Conservation (phyloP, 805 yeast genomes). For the Ogataea trehalophila region DNA sequence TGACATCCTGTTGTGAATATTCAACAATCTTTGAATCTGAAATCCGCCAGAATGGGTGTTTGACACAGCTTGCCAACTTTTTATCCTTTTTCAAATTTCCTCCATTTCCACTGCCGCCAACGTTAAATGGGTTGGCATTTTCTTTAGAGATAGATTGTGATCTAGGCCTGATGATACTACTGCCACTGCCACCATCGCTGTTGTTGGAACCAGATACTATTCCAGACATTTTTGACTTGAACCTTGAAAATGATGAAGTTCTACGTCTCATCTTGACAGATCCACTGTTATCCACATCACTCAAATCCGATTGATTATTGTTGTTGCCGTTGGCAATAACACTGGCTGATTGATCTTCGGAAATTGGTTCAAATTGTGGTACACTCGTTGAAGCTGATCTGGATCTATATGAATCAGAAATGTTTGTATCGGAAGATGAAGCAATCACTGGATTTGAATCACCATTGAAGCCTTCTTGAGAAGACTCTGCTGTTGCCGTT, state of each 20-base stretch:
- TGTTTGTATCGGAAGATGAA: too few relatives aligned
- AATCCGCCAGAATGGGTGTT: conserved; percentile 76
- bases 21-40: conserved; percentile 74
- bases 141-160: background rate
- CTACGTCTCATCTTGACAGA: conserved; percentile 1
- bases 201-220: conserved; percentile 10
- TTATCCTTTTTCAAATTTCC: conserved; percentile 25
- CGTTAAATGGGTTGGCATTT: background rate
- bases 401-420: too few relatives aligned
- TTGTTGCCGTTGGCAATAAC: too few relatives aligned
- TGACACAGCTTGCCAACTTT: conserved; percentile 49
- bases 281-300: background rate
- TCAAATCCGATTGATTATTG: background rate
- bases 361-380: too few relatives aligned
- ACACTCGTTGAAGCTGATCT: too few relatives aligned
- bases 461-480: background rate
- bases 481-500: too few relatives aligned
- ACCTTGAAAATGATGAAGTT: conserved; percentile 12
- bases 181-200: background rate
- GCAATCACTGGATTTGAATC: background rate
- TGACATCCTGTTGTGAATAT: conserved; percentile 49
- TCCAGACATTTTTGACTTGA: conserved; percentile 21
- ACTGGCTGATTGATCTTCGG: too few relatives aligned
- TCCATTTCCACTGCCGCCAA: background rate
- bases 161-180: conserved; percentile 10